Evolutionary conservation across 768 basidiomycete species (phyloP).

Genomic region (Leccinum boreale): DNA sequence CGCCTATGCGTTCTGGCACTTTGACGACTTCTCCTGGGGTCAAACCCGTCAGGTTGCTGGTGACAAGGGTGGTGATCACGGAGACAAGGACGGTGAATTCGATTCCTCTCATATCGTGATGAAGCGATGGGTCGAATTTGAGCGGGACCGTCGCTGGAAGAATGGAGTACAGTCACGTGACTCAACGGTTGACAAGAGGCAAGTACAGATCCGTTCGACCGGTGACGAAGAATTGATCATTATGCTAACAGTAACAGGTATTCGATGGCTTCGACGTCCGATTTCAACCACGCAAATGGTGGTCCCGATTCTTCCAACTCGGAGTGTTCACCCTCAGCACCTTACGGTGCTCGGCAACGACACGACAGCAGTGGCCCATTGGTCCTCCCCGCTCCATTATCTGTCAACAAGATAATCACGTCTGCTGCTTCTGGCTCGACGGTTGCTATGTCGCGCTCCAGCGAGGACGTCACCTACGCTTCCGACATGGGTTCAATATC

Average conservation of each 20-base stretch:
- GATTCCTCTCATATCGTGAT: slow-evolving; percentile 96
- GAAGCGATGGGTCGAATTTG: slow-evolving; percentile 99
- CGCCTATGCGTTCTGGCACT: slow-evolving; percentile 97
- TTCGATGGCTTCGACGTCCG: slow-evolving; percentile 76
- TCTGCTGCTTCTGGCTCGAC: slow-evolving; percentile 44
- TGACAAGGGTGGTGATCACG: slow-evolving; percentile 67
- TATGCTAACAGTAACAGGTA: slow-evolving; percentile 52
- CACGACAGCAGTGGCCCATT: slow-evolving; percentile 70
- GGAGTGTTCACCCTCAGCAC: slow-evolving; percentile 45
- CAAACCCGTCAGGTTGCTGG: slow-evolving; percentile 84
- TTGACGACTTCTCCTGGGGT: slow-evolving; percentile 98
- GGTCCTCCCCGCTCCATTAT: slow-evolving; percentile 72
- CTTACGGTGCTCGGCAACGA: slow-evolving; percentile 47
- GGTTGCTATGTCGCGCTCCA: slow-evolving; percentile 41
- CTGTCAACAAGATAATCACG: slow-evolving; percentile 51
- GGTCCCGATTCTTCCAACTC: slow-evolving; percentile 57
- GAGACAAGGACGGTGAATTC: slow-evolving; percentile 96
- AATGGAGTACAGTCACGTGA: slow-evolving; percentile 81
- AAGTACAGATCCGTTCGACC: slow-evolving; percentile 21
- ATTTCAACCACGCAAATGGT: slow-evolving; percentile 56
- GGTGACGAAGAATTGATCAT: slow-evolving; percentile 18
- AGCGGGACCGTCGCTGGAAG: slow-evolving; percentile 93
- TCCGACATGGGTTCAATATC: slow-evolving; percentile 38
- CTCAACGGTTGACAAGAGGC: slow-evolving; percentile 69
- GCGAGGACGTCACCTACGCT: slow-evolving; percentile 37